These are phyloP conservation scores for Prunus kanzakura DNA, from an alignment of 306 rosid genomes.

Conservation along the genomic window DNA sequence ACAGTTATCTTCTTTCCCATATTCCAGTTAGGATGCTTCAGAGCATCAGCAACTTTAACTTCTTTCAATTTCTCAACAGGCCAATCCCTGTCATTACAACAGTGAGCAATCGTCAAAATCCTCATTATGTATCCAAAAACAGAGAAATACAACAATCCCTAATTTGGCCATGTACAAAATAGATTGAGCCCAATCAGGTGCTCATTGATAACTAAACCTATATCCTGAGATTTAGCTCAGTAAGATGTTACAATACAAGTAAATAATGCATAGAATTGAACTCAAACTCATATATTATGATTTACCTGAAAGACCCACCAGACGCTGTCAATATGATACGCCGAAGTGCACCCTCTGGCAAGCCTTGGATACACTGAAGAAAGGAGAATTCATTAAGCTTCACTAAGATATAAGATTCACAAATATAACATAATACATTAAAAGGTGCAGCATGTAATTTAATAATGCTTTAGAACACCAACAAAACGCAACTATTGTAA, in stretches of 20 bases:
- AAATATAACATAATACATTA: slow-evolving; percentile 7
- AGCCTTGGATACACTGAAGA: slow-evolving; percentile 94
- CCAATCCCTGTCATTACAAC: slow-evolving; percentile 64
- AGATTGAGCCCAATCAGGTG: neutral
- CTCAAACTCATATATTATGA: neutral
- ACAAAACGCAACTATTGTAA: neutral
- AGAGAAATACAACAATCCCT: neutral
- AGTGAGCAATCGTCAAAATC: slow-evolving; percentile 5
- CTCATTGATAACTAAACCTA: neutral
- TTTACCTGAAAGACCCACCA: slow-evolving; percentile 94
- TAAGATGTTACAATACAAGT: neutral
- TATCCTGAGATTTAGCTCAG: neutral
- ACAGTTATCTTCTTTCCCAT: slow-evolving; percentile 99
- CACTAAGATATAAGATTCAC: slow-evolving; percentile 7
- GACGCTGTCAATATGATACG: slow-evolving; percentile 90
- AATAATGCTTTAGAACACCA: neutral
- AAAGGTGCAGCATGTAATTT: slow-evolving; percentile 4
- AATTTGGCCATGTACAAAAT: neutral
- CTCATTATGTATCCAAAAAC: neutral
- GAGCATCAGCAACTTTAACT: slow-evolving; percentile 94
- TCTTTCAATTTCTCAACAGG: slow-evolving; percentile 95
- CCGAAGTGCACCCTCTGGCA: slow-evolving; percentile 85
- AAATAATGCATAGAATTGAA: neutral
- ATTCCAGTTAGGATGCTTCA: slow-evolving; percentile 98
- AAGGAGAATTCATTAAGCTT: slow-evolving; percentile 28